A percentile compares a stretch with the other conserved stretches of the same genome.
phyloP scores from a whole-genome alignment of 2,329 filamentous ascomycete species.

The Rhinocladiella similis region DNA sequence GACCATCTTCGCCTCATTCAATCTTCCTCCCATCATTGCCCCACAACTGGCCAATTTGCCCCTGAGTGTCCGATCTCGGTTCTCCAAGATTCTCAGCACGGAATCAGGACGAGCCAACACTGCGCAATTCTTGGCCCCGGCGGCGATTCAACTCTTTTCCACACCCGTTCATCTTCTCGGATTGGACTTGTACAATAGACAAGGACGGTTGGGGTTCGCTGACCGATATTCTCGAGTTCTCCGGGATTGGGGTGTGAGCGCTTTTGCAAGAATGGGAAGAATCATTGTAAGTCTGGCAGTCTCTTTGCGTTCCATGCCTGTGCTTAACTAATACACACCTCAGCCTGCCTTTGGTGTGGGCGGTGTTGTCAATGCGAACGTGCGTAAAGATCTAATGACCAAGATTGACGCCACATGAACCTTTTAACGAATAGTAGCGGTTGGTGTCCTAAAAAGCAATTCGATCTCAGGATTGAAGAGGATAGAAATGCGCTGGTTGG shows the following conservation, averaged over 20 bases:
- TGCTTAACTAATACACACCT: conserved; percentile 37
- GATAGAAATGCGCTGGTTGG: too few species aligned
- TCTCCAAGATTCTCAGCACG: conserved; percentile 40
- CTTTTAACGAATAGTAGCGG: not conserved
- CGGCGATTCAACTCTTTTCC: conserved; percentile 72
- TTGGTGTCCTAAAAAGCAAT: too few species aligned
- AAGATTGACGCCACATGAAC: conserved; percentile 14
- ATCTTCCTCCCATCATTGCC: conserved; percentile 76
- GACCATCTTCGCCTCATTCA: conserved; percentile 90
- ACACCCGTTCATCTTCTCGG: conserved; percentile 83
- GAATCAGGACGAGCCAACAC: conserved; percentile 36
- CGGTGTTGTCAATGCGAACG: conserved; percentile 72
- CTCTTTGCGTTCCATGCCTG: not conserved
- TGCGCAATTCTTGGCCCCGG: conserved; percentile 78
- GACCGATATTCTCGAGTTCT: conserved; percentile 64
- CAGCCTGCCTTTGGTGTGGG: conserved; percentile 80
- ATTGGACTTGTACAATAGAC: conserved; percentile 79
- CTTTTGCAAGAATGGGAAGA: conserved; percentile 71
- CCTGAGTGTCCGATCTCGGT: conserved; percentile 49
- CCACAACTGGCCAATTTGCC: conserved; percentile 65
- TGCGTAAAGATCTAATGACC: conserved; percentile 27
- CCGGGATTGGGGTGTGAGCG: conserved; percentile 73
- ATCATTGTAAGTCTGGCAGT: conserved; percentile 47
- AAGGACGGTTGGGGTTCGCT: conserved; percentile 43
- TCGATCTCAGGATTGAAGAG: too few species aligned